Evolutionary conservation across 2,329 filamentous ascomycete species (phyloP), one percentile per base, ranked within the genome.

Genomic region (Chalaropsis thielavioides): DNA sequence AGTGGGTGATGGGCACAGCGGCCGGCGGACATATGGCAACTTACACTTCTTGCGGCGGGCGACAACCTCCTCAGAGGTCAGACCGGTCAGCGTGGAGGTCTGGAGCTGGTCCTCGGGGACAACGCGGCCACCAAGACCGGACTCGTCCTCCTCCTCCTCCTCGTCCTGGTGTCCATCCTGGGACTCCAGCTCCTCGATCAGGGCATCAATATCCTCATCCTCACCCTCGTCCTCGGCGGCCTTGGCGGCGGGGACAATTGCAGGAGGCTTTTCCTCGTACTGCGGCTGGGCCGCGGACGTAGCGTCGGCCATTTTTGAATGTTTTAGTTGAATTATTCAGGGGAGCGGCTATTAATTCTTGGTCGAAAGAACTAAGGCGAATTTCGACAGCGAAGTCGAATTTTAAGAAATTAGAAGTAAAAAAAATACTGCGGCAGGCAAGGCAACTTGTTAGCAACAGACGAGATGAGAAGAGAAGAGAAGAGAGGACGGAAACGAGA

Each of bases 171-270:
- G 83, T 64, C 86, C 89, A 75, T 94, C 89, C 71, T 90, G 80
- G 51, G 86, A 90, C 77, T 94, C 88, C 70, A 95, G 86, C 71
- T 94, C 90, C 74, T 91, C 88, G 70, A 95, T 95, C 72, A 95
- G 81, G 72, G 86, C 84, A 73, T 95, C 89, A 70, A 95, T 90
- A 74, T 92, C 87, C 77, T 90, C 88, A 58, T 89, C 87, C 24
- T 91, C 87, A 61, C 89, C 86, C 5, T 86, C 85, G 38, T 81
- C 82, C 54, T 81, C 79, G 61, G 72, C 73, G 72, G 74, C 74
- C 67, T 73, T 68, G 13, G 24, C 51, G 51, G 74, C 69, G 49
- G 72, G 69, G 59, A 73, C 70, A 66, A 75, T 71, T 31, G 70
- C 69, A 62, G 71, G 70, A 69, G 73, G 76, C 66, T 75, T 75